Base-by-base conservation (phyloP, 2,329 filamentous ascomycete species). In the Sclerotinia glacialis region DNA sequence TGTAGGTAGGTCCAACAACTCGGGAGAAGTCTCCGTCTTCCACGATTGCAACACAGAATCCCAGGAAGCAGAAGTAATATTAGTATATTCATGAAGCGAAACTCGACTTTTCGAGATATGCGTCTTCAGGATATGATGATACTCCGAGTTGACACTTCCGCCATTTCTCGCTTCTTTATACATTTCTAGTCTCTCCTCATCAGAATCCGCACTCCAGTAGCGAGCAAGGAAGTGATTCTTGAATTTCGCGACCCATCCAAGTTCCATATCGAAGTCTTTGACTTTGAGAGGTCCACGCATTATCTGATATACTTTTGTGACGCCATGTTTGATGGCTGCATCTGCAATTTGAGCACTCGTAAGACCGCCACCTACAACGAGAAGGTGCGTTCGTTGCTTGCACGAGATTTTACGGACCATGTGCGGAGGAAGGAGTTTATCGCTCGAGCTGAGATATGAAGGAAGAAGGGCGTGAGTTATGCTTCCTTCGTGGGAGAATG, bases 181-280 rank as follows among this genome's bases (percentile, higher is more conserved):
- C 77, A 91, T 89, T 46, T 86, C 81, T 40, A 88, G 81, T 3
- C 90, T 83, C 76, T 93, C 84, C 34, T 86, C 83, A 68, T 92
- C 88, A 7, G 84, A 85, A 71, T 93, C 89, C 4, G 89, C 89
- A 8, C 85, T 86, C 89, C 90, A 93, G 76, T 93, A 95, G 0
- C 83, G 83, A 0, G 90, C 88, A 74, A 93, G 90, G 71, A 91
- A 86, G 64, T 86, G 84, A 75, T 94, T 94, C 66, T 88, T 87
- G 76, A 90, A 94, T 75, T 94, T 94, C 12, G 89, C 89, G 77
- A 94, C 89, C 91, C 91, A 95, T 58, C 85, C 83, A 1, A 94
- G 81, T 66, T 88, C 85, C 31, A 94, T 83, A 72, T 94, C 91
- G 70, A 94, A 94, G 67, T 89, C 87, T 77, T 94, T 94, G 60